Evolutionary conservation across 2,329 filamentous ascomycete species (phyloP).

Genomic region (Amauroascus niger): DNA sequence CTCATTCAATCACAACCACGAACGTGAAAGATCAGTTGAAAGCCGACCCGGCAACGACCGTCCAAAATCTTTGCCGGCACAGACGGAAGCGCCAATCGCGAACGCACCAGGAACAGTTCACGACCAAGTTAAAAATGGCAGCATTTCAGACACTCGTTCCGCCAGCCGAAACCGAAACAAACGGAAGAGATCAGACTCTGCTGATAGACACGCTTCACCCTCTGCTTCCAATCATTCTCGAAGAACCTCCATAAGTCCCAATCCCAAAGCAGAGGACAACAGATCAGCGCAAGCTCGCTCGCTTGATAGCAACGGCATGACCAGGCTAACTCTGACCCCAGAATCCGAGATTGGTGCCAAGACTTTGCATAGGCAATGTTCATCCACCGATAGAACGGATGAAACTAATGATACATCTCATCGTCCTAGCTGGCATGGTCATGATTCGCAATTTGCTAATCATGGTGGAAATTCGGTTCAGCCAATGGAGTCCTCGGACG

Average conservation of each 20-base stretch:
- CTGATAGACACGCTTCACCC: constrained; percentile 37
- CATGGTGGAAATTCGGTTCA: constrained; percentile 39
- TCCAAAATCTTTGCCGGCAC: constrained; percentile 20
- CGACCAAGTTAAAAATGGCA: constrained; percentile 20
- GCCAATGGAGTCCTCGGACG: constrained; percentile 39
- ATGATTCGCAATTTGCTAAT: constrained; percentile 35
- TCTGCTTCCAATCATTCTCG: constrained; percentile 31
- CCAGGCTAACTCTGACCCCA: constrained; percentile 16
- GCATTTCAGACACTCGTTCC: constrained; percentile 40
- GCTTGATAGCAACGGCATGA: constrained; percentile 18
- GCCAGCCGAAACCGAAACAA: constrained; percentile 36
- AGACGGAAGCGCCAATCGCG: constrained; percentile 39
- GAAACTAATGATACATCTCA: constrained; percentile 22
- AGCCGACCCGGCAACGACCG: constrained; percentile 18
- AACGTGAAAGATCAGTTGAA: constrained; percentile 14
- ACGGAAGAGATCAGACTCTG: constrained; percentile 58
- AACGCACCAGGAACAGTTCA: constrained; percentile 37
- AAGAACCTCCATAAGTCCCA: constrained; percentile 30
- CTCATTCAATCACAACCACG: constrained; percentile 12
- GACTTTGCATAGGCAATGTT: constrained; percentile 2
- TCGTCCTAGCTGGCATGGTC: constrained; percentile 30
- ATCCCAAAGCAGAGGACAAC: constrained; percentile 30
- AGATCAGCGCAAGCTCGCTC: constrained; percentile 21
- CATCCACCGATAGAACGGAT: constrained; percentile 20
- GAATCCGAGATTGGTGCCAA: constrained; percentile 15